Evolutionary conservation across 1,284 basidiomycete species (phyloP).

Genomic region (Entoloma clypeatum): DNA sequence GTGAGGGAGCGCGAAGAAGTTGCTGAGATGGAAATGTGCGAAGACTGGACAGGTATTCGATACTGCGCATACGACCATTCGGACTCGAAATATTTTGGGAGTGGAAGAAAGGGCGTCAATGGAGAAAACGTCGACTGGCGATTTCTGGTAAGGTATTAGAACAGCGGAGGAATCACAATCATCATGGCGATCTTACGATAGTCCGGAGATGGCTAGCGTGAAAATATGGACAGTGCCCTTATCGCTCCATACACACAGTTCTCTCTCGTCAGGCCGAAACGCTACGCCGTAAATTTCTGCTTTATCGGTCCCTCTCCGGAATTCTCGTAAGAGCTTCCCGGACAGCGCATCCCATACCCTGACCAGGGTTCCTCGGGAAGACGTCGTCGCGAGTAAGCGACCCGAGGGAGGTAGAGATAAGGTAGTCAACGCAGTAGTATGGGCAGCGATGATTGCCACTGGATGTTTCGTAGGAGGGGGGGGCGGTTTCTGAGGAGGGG

Average conservation of each 20-base stretch:
- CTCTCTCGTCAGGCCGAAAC: conserved; percentile 73
- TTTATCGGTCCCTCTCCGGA: conserved; percentile 85
- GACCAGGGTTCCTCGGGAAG: conserved; percentile 81
- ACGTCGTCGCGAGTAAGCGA: conserved; percentile 80
- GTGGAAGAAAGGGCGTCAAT: conserved; percentile 70
- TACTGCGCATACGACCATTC: conserved; percentile 94
- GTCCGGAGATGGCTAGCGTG: conserved; percentile 60
- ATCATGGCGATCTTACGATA: conserved; percentile 47
- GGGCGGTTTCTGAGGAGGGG: conserved; percentile 47
- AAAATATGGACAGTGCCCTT: conserved; percentile 96
- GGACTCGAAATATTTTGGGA: conserved; percentile 91
- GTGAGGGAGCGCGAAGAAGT: conserved; percentile 54
- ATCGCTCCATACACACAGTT: conserved; percentile 90
- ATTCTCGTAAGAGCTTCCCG: conserved; percentile 76
- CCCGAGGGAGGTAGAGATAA: conserved; percentile 79
- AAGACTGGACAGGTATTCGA: conserved; percentile 78
- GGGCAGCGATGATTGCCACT: conserved; percentile 83
- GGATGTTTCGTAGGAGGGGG: conserved; percentile 58
- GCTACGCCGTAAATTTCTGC: conserved; percentile 90
- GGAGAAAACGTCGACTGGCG: conserved; percentile 78
- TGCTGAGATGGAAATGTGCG: conserved; percentile 73
- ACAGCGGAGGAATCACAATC: conserved; percentile 14
- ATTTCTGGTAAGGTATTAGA: conserved; percentile 46
- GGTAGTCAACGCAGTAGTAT: conserved; percentile 76
- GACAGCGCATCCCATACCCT: conserved; percentile 83